Conservation (phyloP, 139 green algal species). For the Diplosphaera chodatii region DNA sequence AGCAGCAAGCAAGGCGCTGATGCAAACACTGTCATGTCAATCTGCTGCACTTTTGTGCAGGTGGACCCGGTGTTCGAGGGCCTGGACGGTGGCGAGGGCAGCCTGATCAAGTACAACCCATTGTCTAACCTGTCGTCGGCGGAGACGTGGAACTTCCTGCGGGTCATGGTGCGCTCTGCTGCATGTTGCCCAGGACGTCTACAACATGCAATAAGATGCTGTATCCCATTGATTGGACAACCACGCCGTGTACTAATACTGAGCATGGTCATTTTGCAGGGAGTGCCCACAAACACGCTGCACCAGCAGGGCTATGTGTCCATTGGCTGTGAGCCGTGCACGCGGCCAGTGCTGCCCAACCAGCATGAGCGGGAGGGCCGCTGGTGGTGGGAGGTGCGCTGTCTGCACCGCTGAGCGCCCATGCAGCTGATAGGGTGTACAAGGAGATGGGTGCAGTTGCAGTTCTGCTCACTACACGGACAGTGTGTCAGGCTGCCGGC, state of each 20-base stretch:
- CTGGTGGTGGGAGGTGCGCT: constrained; percentile 95
- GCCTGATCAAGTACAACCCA: constrained; percentile 97
- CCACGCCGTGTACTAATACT: too few species aligned
- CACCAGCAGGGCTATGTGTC: constrained; percentile 87
- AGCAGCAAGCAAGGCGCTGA: neutral
- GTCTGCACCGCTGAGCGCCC: neutral
- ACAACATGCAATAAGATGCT: too few species aligned
- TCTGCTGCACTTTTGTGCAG: constrained; percentile 5
- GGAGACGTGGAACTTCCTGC: constrained; percentile 96
- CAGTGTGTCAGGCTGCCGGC: too few species aligned
- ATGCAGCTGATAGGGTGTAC: too few species aligned
- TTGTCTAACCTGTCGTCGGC: constrained; percentile 80
- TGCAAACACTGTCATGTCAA: neutral
- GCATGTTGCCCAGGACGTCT: neutral
- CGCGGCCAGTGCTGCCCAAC: constrained; percentile 86
- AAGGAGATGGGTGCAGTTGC: too few species aligned
- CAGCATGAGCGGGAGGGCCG: constrained; percentile 95
- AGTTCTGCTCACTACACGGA: too few species aligned
- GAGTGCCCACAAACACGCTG: constrained; percentile 87
- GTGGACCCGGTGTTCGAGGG: constrained; percentile 94
- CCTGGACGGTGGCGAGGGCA: constrained; percentile 62
- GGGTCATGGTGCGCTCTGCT: constrained; percentile 71
- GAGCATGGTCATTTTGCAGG: constrained; percentile 21
- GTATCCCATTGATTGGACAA: too few species aligned
- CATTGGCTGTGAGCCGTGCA: constrained; percentile 98